Percentiles rank a stretch among this genome's conserved stretches.
Evolutionary conservation across 805 yeast genomes (phyloP).

Genomic region (Lipomyces starkeyi): DNA sequence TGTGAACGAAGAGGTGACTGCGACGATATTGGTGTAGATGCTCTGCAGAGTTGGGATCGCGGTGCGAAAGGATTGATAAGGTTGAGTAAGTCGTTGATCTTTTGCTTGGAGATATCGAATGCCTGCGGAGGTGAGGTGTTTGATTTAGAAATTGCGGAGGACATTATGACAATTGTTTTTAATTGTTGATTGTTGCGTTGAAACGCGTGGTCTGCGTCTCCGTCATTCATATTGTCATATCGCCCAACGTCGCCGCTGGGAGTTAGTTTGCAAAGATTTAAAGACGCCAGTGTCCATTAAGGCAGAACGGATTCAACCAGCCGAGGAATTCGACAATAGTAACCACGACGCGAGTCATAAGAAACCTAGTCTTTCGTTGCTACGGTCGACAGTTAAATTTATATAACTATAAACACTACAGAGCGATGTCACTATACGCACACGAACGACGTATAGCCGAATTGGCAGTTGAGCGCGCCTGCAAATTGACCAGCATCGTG

Average conservation of each 20-base stretch:
- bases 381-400: not conserved
- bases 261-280: too few relatives aligned
- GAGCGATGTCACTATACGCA: slow-evolving; percentile 49
- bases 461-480: slow-evolving; percentile 88
- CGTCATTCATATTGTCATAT: too few relatives aligned
- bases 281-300: not conserved
- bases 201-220: not conserved
- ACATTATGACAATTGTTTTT: not conserved
- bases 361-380: not conserved
- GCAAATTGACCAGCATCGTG: slow-evolving; percentile 72
- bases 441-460: slow-evolving; percentile 82
- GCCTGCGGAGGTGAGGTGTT: not conserved
- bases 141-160: not conserved
- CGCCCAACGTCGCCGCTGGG: too few relatives aligned
- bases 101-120: not conserved
- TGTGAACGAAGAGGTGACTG: not conserved
- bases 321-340: not conserved
- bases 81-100: not conserved
- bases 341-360: too few relatives aligned
- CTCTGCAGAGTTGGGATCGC: too few relatives aligned
- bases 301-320: not conserved
- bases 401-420: not conserved
- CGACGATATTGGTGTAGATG: not conserved
- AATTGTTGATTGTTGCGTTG: not conserved
- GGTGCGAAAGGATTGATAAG: slow-evolving; percentile 8